Evolutionary conservation across 495 filamentous ascomycete genomes (phyloP).

Genomic region (Choiromyces venosus): DNA sequence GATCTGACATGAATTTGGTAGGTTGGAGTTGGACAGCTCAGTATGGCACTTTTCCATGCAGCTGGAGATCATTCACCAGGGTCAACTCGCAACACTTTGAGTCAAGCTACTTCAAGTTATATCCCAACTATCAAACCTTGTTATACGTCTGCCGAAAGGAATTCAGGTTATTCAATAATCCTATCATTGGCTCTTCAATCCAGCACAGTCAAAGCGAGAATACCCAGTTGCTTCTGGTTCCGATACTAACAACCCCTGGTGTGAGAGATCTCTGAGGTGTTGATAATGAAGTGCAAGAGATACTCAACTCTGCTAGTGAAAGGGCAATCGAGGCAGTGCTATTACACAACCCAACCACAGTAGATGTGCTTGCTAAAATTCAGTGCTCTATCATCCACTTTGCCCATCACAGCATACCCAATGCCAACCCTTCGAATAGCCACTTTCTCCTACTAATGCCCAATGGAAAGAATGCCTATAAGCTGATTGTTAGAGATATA

Average conservation of each 20-base stretch:
- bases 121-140: conserved; percentile 30
- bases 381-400: conserved; percentile 30
- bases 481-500: conserved; percentile 1
- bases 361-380: conserved; percentile 14
- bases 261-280: conserved; percentile 8
- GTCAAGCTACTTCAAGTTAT: conserved; percentile 30
- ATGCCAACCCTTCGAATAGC: conserved; percentile 29
- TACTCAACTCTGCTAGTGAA: not conserved
- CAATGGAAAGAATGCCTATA: not conserved
- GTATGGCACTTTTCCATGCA: no score
- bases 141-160: conserved; percentile 10
- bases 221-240: conserved; percentile 13
- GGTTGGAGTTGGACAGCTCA: no score
- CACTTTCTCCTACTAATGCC: conserved; percentile 22
- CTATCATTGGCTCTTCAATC: no score
- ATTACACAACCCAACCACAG: conserved; percentile 5
- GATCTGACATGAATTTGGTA: no score
- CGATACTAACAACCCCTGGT: conserved; percentile 32
- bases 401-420: conserved; percentile 29
- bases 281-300: not conserved
- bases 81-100: no score
- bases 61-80: no score
- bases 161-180: no score
- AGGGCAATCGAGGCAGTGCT: no score
- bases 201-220: no score